Conservation (phyloP, 2,329 filamentous ascomycete species). For the Fusarium dlaminii region DNA sequence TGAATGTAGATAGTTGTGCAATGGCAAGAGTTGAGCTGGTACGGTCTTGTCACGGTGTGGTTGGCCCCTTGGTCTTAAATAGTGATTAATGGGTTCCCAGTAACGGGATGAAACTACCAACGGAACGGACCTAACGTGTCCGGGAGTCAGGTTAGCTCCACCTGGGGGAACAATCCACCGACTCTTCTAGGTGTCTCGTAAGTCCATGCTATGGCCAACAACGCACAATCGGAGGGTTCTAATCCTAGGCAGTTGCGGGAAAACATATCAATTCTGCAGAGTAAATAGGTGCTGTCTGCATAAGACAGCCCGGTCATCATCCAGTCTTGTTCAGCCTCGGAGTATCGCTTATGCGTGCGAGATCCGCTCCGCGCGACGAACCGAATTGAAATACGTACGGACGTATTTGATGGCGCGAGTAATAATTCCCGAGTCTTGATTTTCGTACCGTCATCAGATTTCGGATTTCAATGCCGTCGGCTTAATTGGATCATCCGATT, state of each 20-base stretch:
- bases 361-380: conserved; percentile 18
- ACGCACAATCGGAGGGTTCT: not conserved
- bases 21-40: not conserved
- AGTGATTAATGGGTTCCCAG: not conserved
- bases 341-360: not conserved
- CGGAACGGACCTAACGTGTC: conserved; percentile 24
- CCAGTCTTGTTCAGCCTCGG: not conserved
- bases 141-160: conserved; percentile 24
- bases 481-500: conserved; percentile 26
- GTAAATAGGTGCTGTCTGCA: not conserved
- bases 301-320: not conserved
- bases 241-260: not conserved
- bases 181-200: not conserved
- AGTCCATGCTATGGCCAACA: not conserved
- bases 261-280: not conserved
- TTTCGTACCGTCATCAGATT: conserved; percentile 16
- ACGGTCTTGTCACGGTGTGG: conserved; percentile 5
- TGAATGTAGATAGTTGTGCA: not conserved
- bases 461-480: conserved; percentile 26
- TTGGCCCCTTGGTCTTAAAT: conserved; percentile 22
- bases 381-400: conserved; percentile 1
- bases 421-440: not conserved
- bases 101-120: conserved; percentile 5
- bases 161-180: conserved; percentile 7
- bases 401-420: not conserved